phyloP scores from a whole-genome alignment of 352 stramenopile genomes.

The Globisporangium radiosum region DNA sequence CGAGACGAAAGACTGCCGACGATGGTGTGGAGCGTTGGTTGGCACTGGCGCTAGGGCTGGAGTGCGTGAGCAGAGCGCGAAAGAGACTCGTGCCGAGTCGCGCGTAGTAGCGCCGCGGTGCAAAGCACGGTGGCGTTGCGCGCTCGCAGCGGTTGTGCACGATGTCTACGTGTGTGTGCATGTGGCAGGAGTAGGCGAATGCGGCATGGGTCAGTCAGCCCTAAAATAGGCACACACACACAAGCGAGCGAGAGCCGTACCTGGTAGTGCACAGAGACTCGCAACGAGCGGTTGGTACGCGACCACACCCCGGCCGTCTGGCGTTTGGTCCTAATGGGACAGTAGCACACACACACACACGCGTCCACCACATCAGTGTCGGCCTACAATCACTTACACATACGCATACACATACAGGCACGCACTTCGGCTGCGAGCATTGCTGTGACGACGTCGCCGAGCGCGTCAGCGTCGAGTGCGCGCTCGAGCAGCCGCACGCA shows the following conservation, averaged over 20 bases:
- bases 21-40: neutral
- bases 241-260: slow-evolving; percentile 13
- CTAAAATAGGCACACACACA: no score
- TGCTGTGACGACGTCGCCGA: slow-evolving; percentile 25
- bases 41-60: neutral
- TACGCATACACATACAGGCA: neutral
- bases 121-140: slow-evolving; percentile 37
- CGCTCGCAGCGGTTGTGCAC: slow-evolving; percentile 54
- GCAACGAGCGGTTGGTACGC: slow-evolving; percentile 30
- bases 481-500: slow-evolving; percentile 43
- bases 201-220: no score
- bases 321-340: slow-evolving; percentile 3
- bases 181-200: no score
- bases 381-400: neutral
- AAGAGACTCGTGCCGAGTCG: slow-evolving; percentile 41
- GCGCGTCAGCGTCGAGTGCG: slow-evolving; percentile 15
- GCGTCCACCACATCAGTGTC: neutral
- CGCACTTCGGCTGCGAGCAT: slow-evolving; percentile 31
- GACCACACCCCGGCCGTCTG: slow-evolving; percentile 6
- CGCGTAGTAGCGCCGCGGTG: slow-evolving; percentile 35
- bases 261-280: slow-evolving; percentile 40
- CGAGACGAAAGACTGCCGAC: slow-evolving; percentile 38
- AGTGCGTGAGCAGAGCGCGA: slow-evolving; percentile 11
- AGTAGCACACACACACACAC: neutral
- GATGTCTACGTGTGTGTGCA: slow-evolving; percentile 26